Evolutionary conservation across 768 basidiomycete species (phyloP).

Genomic region (Mrakia gelida): DNA sequence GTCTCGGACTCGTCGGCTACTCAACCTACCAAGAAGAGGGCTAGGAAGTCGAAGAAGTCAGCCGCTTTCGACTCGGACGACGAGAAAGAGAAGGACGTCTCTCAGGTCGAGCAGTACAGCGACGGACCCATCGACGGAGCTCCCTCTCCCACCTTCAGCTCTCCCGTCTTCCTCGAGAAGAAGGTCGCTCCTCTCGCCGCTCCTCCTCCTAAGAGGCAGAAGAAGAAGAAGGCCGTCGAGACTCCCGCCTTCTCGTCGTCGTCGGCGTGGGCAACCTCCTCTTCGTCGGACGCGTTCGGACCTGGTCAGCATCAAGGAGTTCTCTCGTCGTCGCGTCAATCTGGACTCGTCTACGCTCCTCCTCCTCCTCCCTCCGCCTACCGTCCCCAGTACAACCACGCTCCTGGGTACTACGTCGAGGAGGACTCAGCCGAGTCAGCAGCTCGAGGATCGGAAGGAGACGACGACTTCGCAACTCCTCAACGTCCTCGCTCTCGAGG

Average conservation of each 20-base stretch:
- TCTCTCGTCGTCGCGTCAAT: neutral
- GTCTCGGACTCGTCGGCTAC: neutral
- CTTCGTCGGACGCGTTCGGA: constrained; percentile 1
- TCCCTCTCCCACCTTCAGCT: neutral
- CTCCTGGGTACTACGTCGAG: neutral
- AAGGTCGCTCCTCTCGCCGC: constrained; percentile 13
- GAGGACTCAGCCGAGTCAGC: neutral
- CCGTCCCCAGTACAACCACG: neutral
- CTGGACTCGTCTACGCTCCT: neutral
- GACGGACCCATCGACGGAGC: neutral
- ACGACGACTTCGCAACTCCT: constrained; percentile 30
- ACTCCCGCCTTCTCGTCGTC: neutral
- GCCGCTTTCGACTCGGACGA: constrained; percentile 12
- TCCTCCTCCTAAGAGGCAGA: constrained; percentile 11
- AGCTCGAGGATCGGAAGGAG: neutral
- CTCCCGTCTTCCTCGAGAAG: constrained; percentile 5
- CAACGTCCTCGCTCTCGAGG: constrained; percentile 30
- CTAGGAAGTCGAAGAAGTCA: neutral
- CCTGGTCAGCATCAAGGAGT: neutral
- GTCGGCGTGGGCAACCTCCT: neutral
- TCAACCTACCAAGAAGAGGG: neutral
- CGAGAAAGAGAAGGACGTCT: neutral
- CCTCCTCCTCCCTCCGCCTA: neutral
- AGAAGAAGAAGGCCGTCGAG: neutral
- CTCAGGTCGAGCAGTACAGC: neutral